Base-by-base conservation (phyloP, 331 rosid species). In the Spiraea crenata region DNA sequence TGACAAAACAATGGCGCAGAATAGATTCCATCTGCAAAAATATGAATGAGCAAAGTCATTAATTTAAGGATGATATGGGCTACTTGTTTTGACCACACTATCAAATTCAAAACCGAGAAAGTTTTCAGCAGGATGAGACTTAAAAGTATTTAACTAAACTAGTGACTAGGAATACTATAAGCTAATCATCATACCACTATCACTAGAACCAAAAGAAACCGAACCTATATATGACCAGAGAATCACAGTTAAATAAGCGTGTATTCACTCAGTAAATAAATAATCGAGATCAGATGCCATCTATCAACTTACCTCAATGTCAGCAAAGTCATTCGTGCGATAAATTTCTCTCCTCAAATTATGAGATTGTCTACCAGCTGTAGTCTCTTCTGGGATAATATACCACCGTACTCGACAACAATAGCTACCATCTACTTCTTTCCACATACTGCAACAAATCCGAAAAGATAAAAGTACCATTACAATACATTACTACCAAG, bases 281-380 rank as follows among this genome's bases (percentile, higher is more conserved):
- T 65, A 61, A 73, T 61, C 58, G 67, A 79, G 72, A 56, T 35
- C 64, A 69, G 66, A 25, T 52, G 60, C 62, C 37, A 69, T 47
- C 0, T 39, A 57, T 71, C 60, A 90, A 97, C 98, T 93, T 97
- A 50, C 98, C 98, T 93, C 99, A 50, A 91, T 89, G 70, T 87
- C 92, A 39, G 97, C 83, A 70, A 79, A 86, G 51, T 93, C 99
- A 57, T 89, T 93, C 4, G 97, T 81, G 20, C 78, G 83, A 81
- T 93, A 93, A 38, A 93, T 83, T 87, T 93, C 99, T 81, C 97
- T 87, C 74, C 83, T 76, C 81, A 93, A 82, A 77, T 89, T 93
- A 83, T 91, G 99, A 0, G 99, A 78, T 56, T 93, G 99, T 77
- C 99, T 77, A 71, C 99, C 99, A 57, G 79, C 77, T 14, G 90